These are phyloP conservation scores for Monosporozyma aerobia DNA, from an alignment of 805 yeast genomes.

Conservation along the genomic window DNA sequence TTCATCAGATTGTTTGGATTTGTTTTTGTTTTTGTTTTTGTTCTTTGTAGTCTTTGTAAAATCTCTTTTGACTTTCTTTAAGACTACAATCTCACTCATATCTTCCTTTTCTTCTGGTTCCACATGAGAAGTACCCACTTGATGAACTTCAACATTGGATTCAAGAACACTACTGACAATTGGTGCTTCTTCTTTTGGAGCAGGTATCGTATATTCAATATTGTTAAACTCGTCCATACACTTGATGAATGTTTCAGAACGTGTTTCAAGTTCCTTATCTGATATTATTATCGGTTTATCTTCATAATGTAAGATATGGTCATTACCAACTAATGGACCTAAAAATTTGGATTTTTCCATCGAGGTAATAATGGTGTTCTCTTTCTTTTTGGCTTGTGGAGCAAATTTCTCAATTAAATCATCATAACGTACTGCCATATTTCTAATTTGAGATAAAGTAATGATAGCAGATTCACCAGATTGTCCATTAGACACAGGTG, in stretches of 20 bases:
- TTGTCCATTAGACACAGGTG: neutral
- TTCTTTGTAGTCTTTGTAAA: constrained; percentile 5
- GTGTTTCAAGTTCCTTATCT: constrained; percentile 10
- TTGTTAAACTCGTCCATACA: constrained; percentile 15
- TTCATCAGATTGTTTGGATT: neutral
- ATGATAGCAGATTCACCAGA: neutral
- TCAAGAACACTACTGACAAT: constrained; percentile 2
- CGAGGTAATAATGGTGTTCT: neutral
- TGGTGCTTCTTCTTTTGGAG: constrained; percentile 4
- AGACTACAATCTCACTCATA: constrained; percentile 34
- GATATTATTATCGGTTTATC: constrained; percentile 2
- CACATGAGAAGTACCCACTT: neutral
- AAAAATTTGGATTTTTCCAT: constrained; percentile 1
- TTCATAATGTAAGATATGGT: constrained; percentile 7
- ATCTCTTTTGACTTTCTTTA: constrained; percentile 25
- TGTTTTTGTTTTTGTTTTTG: constrained; percentile 2
- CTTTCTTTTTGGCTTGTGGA: neutral
- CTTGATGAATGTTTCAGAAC: constrained; percentile 9
- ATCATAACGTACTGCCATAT: neutral
- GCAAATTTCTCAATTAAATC: neutral
- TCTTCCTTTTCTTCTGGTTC: constrained; percentile 11
- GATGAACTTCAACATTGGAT: neutral
- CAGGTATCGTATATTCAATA: constrained; percentile 7
- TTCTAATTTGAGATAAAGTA: constrained; percentile 3
- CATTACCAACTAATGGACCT: neutral